phyloP scores from a whole-genome alignment of 148 eudicot genomes.

The Rhododendron simsii region DNA sequence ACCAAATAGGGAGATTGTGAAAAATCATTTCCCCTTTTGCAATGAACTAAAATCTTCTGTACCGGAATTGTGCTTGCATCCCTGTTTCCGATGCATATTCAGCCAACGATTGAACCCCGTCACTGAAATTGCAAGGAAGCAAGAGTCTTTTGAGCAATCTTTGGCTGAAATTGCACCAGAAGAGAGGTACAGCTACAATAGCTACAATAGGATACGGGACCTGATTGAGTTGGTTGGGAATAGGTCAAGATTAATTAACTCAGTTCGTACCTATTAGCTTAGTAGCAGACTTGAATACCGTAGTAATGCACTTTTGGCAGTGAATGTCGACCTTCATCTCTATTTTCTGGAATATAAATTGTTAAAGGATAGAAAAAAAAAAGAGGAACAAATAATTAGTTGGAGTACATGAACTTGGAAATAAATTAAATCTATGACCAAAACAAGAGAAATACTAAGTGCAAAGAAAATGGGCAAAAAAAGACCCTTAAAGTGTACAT shows the following conservation, averaged over 20 bases:
- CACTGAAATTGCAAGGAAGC: too few species aligned
- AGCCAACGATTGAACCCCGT: neutral
- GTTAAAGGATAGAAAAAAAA: too few species aligned
- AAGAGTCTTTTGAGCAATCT: too few species aligned
- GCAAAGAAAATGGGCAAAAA: too few species aligned
- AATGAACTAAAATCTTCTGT: too few species aligned
- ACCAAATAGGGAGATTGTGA: neutral
- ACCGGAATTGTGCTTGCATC: too few species aligned
- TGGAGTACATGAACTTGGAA: neutral
- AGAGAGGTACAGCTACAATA: neutral
- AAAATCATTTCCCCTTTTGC: neutral
- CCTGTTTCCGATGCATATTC: too few species aligned
- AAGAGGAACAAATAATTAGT: neutral
- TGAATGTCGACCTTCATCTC: conserved; percentile 24
- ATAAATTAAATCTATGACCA: neutral
- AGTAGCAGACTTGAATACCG: conserved; percentile 14
- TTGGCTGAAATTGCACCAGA: too few species aligned
- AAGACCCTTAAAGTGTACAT: too few species aligned
- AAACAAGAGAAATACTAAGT: too few species aligned
- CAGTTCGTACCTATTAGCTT: conserved; percentile 21
- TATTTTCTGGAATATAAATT: conserved; percentile 14
- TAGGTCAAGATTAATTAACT: neutral
- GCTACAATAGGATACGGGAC: neutral
- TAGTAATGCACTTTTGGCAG: conserved; percentile 15
- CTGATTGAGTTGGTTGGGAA: neutral